Percentiles rank a stretch among this genome's conserved stretches.
Evolutionary conservation across 306 rosid genomes (phyloP).

Genomic region (Begonia masoniana): DNA sequence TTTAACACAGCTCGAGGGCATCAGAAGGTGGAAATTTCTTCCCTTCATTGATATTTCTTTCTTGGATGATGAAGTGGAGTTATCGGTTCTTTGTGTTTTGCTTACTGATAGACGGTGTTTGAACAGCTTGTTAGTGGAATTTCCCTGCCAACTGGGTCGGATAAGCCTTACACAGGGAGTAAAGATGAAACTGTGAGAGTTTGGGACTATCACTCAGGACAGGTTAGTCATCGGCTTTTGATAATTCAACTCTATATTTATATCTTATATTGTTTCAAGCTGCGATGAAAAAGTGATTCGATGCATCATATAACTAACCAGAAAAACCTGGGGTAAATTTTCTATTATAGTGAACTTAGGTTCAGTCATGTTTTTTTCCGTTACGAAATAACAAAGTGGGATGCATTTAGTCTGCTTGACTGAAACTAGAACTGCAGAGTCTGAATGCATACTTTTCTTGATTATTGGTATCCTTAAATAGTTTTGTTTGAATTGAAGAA

Average conservation of each 20-base stretch:
- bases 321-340: too few relatives aligned
- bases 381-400: too few relatives aligned
- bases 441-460: too few relatives aligned
- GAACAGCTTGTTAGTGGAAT: slow-evolving; percentile 76
- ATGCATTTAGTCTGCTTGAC: too few relatives aligned
- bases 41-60: not conserved
- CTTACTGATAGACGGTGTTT: not conserved
- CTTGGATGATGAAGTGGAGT: not conserved
- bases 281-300: too few relatives aligned
- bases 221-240: slow-evolving; percentile 35
- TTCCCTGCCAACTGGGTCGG: slow-evolving; percentile 79
- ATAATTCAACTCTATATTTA: slow-evolving; percentile 3
- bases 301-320: too few relatives aligned
- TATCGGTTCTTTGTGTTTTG: not conserved
- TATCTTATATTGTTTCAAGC: too few relatives aligned
- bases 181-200: slow-evolving; percentile 73
- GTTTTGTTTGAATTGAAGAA: too few relatives aligned
- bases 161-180: slow-evolving; percentile 89
- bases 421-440: too few relatives aligned
- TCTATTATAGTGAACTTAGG: too few relatives aligned
- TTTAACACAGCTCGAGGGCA: slow-evolving; percentile 81
- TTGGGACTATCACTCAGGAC: slow-evolving; percentile 95
- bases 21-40: slow-evolving; percentile 35
- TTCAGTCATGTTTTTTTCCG: too few relatives aligned
- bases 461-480: too few relatives aligned